phyloP scores from a whole-genome alignment of 148 eudicot genomes.

The Tetragonia tetragonoides region DNA sequence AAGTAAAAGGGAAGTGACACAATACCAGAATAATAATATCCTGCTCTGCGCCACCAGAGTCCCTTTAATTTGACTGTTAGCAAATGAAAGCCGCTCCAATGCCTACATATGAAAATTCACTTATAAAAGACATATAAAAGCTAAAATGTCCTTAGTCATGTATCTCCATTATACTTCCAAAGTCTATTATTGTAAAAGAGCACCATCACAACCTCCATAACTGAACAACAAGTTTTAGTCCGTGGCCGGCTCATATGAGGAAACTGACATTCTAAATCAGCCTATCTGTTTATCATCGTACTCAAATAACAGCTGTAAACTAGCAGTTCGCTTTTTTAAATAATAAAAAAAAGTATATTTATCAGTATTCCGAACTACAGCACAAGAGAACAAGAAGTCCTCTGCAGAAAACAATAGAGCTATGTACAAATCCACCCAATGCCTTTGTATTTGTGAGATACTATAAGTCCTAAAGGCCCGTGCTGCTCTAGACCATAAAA shows the following conservation, averaged over 20 bases:
- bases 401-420: too few species aligned
- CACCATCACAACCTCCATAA: not conserved
- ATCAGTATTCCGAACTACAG: too few species aligned
- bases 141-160: not conserved
- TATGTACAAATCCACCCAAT: too few species aligned
- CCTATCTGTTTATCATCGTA: not conserved
- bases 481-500: too few species aligned
- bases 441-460: too few species aligned
- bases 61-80: constrained; percentile 56
- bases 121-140: not conserved
- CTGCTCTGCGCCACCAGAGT: constrained; percentile 79
- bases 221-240: not conserved
- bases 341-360: too few species aligned
- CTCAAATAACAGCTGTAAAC: not conserved
- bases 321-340: not conserved
- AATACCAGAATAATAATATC: constrained; percentile 87
- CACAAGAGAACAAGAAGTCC: too few species aligned
- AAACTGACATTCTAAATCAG: not conserved
- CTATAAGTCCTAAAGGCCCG: too few species aligned
- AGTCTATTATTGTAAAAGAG: not conserved
- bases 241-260: not conserved
- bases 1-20: constrained; percentile 76
- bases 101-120: constrained; percentile 45
- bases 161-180: not conserved
- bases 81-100: constrained; percentile 83